Evolutionary conservation across 306 rosid species (phyloP).

Genomic region (Lupinus albus): DNA sequence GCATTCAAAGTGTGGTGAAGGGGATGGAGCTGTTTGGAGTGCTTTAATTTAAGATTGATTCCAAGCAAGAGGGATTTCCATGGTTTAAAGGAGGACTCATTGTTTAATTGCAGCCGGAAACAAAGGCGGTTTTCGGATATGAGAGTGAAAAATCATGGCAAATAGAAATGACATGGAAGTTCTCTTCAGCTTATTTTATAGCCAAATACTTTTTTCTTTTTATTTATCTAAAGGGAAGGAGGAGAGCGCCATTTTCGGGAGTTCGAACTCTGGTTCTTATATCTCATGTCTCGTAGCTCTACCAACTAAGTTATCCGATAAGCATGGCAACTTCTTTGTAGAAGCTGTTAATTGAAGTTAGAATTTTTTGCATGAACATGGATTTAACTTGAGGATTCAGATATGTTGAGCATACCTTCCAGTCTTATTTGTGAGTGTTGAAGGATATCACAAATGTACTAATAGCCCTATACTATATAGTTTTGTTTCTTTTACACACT

Average conservation of each 20-base stretch:
- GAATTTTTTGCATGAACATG: constrained; percentile 36
- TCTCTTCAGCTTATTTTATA: not conserved
- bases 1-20: constrained; percentile 94
- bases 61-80: constrained; percentile 22
- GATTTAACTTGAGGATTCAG: constrained; percentile 30
- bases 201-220: too few relatives aligned
- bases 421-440: constrained; percentile 8
- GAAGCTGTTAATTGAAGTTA: constrained; percentile 34
- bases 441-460: constrained; percentile 19
- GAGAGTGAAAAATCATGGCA: constrained; percentile 34
- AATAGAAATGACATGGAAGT: constrained; percentile 35
- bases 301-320: not conserved
- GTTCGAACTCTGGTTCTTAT: too few relatives aligned
- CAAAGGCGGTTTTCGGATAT: constrained; percentile 36
- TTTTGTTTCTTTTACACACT: constrained; percentile 8
- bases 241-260: too few relatives aligned
- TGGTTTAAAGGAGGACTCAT: constrained; percentile 24
- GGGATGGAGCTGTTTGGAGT: constrained; percentile 86
- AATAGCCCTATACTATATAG: constrained; percentile 7
- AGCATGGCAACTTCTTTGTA: constrained; percentile 35
- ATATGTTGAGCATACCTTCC: constrained; percentile 35
- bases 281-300: too few relatives aligned
- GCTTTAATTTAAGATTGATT: constrained; percentile 56
- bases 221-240: too few relatives aligned
- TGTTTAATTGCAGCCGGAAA: constrained; percentile 32